Evolutionary conservation across 2,329 filamentous ascomycete species (phyloP), one percentile per base, ranked within the genome.

Genomic region (Aspergillus puulaauensis): DNA sequence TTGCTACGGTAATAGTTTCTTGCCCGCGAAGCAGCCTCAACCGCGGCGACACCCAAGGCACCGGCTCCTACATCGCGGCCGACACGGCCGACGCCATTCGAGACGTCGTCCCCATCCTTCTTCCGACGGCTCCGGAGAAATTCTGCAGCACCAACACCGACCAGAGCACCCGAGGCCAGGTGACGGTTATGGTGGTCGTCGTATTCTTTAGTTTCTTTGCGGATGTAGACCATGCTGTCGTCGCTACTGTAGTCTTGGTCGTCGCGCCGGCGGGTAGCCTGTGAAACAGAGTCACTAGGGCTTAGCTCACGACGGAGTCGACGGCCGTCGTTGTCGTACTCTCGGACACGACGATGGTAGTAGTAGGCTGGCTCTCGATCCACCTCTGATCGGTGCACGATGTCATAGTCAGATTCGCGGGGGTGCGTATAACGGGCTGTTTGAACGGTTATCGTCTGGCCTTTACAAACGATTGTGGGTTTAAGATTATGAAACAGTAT

Each of bases 151-250:
- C 83, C 86, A 45, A 84, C 75, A 46, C 85, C 86, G 43, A 82
- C 83, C 52, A 86, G 71, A 24, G 83, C 83, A 47, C 85, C 86
- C 65, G 85, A 85, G n/a, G 84, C 85, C 45, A 88, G 71, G 66
- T 87, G 83, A 33, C 83, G 82, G 51, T 73, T 73, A 62, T 81
- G 82, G 61, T 84, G 79, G 53, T 79, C 79, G 11, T 78, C 75
- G 46, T 74, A 71, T 39, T 75, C 73, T 6, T 70, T 69, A 24
- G 70, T 74, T 59, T 82, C 80, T 73, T 82, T 80, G 64, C 81
- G 81, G 39, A 85, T 75, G 64, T 86, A 85, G 54, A 86, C 82
- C 66, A 83, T 81, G 65, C 85, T 85, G 61, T 87, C 84, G 66
- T 87, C 85, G 64, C 84, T 80, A 65, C 75, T 84, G 68, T 83